These are phyloP conservation scores for Serendipita sp. DNA, from an alignment of 768 basidiomycete species.

Conservation along the genomic window DNA sequence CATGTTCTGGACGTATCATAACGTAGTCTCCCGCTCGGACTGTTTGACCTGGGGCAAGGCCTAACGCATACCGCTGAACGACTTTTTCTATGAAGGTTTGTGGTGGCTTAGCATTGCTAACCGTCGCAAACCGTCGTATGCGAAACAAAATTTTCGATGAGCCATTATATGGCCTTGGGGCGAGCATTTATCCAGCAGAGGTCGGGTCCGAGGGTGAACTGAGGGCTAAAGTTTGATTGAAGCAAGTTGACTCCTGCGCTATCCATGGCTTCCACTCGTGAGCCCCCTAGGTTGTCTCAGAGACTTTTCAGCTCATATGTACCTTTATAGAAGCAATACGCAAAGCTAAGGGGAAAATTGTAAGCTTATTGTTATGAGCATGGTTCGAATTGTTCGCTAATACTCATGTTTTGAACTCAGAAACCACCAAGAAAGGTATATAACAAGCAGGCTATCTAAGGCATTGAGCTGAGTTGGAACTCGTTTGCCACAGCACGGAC, in stretches of 20 bases:
- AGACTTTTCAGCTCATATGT: not conserved
- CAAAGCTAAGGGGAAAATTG: not conserved
- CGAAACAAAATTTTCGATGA: not conserved
- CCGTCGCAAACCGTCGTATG: not conserved
- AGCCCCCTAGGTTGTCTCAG: not conserved
- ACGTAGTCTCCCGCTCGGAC: conserved; percentile 97
- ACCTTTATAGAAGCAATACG: not conserved
- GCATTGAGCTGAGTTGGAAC: not conserved
- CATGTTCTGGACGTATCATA: conserved; percentile 96
- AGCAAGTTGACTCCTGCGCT: not conserved
- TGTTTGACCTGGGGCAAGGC: conserved; percentile 55
- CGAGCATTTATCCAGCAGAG: not conserved
- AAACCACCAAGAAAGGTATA: conserved; percentile 13
- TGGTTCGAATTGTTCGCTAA: not conserved
- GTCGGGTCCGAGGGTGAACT: not conserved
- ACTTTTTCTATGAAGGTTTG: conserved; percentile 96
- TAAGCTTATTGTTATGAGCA: not conserved
- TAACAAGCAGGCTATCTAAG: not conserved
- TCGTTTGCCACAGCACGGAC: conserved; percentile 38
- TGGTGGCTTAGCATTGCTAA: conserved; percentile 22
- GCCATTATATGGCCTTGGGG: not conserved
- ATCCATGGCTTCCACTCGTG: not conserved
- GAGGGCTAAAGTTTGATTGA: not conserved
- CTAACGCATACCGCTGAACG: conserved; percentile 94
- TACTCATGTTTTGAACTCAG: conserved; percentile 5